Evolutionary conservation across 768 basidiomycete species (phyloP).

Genomic region (Mycena vulgaris): DNA sequence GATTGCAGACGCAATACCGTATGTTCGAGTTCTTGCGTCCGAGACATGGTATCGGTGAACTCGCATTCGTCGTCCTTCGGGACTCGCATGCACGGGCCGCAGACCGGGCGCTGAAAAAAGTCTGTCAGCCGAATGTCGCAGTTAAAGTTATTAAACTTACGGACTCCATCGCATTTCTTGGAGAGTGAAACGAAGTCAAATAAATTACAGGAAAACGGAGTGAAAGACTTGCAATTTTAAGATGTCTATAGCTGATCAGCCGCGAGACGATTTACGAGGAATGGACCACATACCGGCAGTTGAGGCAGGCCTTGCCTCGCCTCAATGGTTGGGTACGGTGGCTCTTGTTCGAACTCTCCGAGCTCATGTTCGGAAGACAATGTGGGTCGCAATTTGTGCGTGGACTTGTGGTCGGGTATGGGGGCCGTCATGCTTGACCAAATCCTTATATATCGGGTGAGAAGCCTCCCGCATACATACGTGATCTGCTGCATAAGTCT

Average conservation of each 20-base stretch:
- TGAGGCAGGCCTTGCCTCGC: conserved; percentile 39
- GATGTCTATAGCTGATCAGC: background rate
- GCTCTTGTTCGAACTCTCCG: background rate
- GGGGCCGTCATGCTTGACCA: no score
- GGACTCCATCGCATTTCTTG: conserved; percentile 38
- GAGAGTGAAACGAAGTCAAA: background rate
- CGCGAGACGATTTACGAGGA: background rate
- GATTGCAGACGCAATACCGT: conserved; percentile 55
- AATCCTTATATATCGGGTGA: background rate
- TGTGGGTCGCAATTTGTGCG: background rate
- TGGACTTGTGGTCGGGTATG: background rate
- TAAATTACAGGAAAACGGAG: background rate
- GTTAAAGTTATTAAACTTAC: background rate
- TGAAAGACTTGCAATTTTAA: conserved; percentile 17
- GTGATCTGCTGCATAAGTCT: background rate
- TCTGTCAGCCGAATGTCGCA: background rate
- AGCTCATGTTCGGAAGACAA: background rate
- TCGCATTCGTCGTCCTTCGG: conserved; percentile 60
- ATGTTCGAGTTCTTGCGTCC: conserved; percentile 56
- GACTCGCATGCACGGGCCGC: conserved; percentile 57
- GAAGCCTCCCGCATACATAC: background rate
- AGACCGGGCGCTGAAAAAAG: conserved; percentile 37
- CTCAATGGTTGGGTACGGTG: conserved; percentile 16
- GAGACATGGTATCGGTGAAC: conserved; percentile 57
- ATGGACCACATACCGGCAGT: conserved; percentile 34